Percentiles rank a stretch among this genome's conserved stretches.
Conservation (phyloP, 805 yeast species). For the Teunomyces barrocoloradensis region DNA sequence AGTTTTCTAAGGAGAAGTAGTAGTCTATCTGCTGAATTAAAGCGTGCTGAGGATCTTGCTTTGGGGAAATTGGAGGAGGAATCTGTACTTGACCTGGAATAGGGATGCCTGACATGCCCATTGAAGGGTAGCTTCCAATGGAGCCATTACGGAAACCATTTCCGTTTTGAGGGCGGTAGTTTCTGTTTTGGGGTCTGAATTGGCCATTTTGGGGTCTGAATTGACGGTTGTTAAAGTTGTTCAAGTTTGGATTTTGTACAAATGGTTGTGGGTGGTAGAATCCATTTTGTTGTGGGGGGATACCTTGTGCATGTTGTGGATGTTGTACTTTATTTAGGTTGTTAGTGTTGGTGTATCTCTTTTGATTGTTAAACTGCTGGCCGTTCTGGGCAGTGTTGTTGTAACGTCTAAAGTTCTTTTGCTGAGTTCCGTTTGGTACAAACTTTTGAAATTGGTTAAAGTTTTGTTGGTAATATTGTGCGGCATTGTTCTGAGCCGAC, state of each 20-base stretch:
- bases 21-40: slow-evolving; percentile 72
- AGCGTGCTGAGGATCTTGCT: slow-evolving; percentile 45
- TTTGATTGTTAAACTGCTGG: slow-evolving; percentile 16
- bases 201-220: slow-evolving; percentile 19
- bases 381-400: slow-evolving; percentile 19
- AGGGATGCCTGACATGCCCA: slow-evolving; percentile 1
- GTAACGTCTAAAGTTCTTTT: slow-evolving; percentile 29
- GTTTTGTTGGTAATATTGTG: slow-evolving; percentile 10
- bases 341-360: slow-evolving; percentile 13
- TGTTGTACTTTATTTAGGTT: slow-evolving; percentile 18
- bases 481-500: slow-evolving; percentile 5
- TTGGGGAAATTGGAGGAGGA: slow-evolving; percentile 48
- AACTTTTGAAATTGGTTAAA: slow-evolving; percentile 14
- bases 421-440: slow-evolving; percentile 12
- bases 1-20: slow-evolving; percentile 84
- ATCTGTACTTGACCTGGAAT: slow-evolving; percentile 27
- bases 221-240: slow-evolving; percentile 27
- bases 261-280: slow-evolving; percentile 34
- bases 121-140: slow-evolving; percentile 11
- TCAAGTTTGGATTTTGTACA: slow-evolving; percentile 21
- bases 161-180: slow-evolving; percentile 6
- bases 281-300: slow-evolving; percentile 14
- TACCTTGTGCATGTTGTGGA: slow-evolving; percentile 3
- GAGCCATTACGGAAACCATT: slow-evolving; percentile 21
- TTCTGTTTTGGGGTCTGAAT: slow-evolving; percentile 18